phyloP scores from a whole-genome alignment of 2,329 filamentous ascomycete genomes.

The Xylariomycetidae sp. region DNA sequence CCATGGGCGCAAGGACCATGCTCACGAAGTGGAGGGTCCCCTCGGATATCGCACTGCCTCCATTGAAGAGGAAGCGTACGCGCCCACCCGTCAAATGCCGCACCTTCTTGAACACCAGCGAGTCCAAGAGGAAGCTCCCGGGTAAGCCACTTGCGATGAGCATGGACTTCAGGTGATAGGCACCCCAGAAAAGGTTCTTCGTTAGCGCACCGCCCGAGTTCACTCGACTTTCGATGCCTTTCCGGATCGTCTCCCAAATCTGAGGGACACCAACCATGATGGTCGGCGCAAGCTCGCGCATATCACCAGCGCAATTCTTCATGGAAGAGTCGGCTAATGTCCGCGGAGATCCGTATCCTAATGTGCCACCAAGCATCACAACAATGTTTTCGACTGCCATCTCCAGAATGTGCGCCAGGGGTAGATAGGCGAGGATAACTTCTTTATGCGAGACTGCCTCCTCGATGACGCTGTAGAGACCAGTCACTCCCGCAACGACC shows the following conservation, averaged over 20 bases:
- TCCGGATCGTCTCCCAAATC: slow-evolving; percentile 95
- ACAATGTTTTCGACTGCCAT: slow-evolving; percentile 92
- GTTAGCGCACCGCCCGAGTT: slow-evolving; percentile 64
- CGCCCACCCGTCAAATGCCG: slow-evolving; percentile 83
- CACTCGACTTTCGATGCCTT: slow-evolving; percentile 80
- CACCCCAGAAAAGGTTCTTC: slow-evolving; percentile 71
- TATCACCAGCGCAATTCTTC: slow-evolving; percentile 87
- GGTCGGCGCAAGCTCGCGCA: slow-evolving; percentile 84
- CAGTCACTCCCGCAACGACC: slow-evolving; percentile 77
- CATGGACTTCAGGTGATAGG: slow-evolving; percentile 53
- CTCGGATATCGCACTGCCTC: slow-evolving; percentile 82
- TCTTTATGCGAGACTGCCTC: slow-evolving; percentile 73
- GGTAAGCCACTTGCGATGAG: slow-evolving; percentile 55
- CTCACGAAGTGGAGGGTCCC: slow-evolving; percentile 89
- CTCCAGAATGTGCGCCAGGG: slow-evolving; percentile 92
- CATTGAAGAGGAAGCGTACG: slow-evolving; percentile 88
- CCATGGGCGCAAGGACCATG: slow-evolving; percentile 88
- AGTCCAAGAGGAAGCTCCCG: slow-evolving; percentile 65
- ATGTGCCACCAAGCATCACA: slow-evolving; percentile 80
- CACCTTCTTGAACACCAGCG: slow-evolving; percentile 85
- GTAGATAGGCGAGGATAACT: slow-evolving; percentile 81
- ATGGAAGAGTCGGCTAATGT: slow-evolving; percentile 83
- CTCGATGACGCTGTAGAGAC: slow-evolving; percentile 71
- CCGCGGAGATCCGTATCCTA: slow-evolving; percentile 88
- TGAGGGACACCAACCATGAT: slow-evolving; percentile 92